Evolutionary conservation across 2,329 filamentous ascomycete species (phyloP).

Genomic region (Cladophialophora bantiana): DNA sequence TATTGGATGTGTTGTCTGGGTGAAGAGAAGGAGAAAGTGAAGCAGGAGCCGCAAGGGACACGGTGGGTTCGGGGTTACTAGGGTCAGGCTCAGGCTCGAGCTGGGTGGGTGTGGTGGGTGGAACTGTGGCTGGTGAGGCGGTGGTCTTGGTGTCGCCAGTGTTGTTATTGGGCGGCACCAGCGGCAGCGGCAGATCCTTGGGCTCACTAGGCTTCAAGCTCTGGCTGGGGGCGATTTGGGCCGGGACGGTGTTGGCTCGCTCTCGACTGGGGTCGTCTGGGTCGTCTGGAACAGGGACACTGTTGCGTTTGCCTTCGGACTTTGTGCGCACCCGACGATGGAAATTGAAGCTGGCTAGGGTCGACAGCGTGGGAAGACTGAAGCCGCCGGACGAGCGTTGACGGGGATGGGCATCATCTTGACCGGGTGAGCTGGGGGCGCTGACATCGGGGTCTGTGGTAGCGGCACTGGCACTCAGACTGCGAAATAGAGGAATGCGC

Average conservation of each 20-base stretch:
- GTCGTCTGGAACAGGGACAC: neutral
- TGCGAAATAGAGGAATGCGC: slow-evolving; percentile 32
- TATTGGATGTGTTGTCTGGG: slow-evolving; percentile 25
- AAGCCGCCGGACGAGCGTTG: slow-evolving; percentile 17
- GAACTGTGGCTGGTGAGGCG: slow-evolving; percentile 16
- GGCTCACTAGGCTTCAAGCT: neutral
- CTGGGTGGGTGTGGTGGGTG: slow-evolving; percentile 5
- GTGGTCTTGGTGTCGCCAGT: slow-evolving; percentile 1
- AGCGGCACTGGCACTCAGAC: slow-evolving; percentile 31
- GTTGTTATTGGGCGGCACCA: slow-evolving; percentile 13
- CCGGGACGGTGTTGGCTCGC: neutral
- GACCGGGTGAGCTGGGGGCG: slow-evolving; percentile 1
- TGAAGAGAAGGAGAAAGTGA: slow-evolving; percentile 35
- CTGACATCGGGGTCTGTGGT: slow-evolving; percentile 13
- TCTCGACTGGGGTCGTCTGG: neutral
- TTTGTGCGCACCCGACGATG: slow-evolving; percentile 21
- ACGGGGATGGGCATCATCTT: slow-evolving; percentile 10
- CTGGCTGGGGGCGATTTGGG: neutral
- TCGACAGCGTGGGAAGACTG: slow-evolving; percentile 25
- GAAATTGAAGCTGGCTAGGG: slow-evolving; percentile 26
- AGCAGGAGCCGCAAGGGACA: slow-evolving; percentile 15
- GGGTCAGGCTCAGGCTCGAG: slow-evolving; percentile 4
- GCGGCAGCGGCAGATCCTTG: slow-evolving; percentile 8
- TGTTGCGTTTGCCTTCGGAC: slow-evolving; percentile 19
- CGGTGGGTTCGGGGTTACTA: slow-evolving; percentile 3